Conservation (phyloP, 2,329 filamentous ascomycete species). For the Rutstroemia sp. region DNA sequence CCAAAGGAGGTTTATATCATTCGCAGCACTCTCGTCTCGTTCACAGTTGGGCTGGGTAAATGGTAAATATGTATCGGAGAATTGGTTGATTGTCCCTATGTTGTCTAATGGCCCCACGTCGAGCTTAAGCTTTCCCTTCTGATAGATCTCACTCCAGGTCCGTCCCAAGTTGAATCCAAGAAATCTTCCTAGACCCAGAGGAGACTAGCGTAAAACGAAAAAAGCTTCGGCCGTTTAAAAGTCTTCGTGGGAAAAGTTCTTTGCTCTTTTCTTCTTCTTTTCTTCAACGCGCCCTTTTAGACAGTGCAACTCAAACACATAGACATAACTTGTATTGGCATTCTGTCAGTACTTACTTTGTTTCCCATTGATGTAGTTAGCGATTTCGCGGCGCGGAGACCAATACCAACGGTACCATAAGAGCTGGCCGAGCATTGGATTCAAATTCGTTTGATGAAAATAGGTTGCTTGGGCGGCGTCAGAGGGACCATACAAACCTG, state of each 20-base stretch:
- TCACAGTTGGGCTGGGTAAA: not conserved
- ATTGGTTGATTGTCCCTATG: not conserved
- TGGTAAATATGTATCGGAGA: not conserved
- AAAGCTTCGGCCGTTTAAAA: not conserved
- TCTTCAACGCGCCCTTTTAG: conserved; percentile 65
- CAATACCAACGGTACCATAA: conserved; percentile 45
- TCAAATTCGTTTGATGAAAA: conserved; percentile 18
- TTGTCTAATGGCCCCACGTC: conserved; percentile 21
- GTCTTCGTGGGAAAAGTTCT: not conserved
- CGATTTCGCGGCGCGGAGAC: conserved; percentile 54
- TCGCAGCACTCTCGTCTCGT: conserved; percentile 7
- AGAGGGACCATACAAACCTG: conserved; percentile 64
- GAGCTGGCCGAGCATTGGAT: conserved; percentile 47
- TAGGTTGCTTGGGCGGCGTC: conserved; percentile 71
- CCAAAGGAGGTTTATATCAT: conserved; percentile 16
- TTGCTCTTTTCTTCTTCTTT: conserved; percentile 36
- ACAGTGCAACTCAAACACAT: conserved; percentile 74
- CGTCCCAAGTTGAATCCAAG: conserved; percentile 1
- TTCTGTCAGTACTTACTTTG: conserved; percentile 59
- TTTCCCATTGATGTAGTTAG: conserved; percentile 53
- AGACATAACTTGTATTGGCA: conserved; percentile 49
- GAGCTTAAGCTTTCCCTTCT: conserved; percentile 1
- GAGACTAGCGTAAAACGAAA: not conserved
- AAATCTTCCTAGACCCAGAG: not conserved
- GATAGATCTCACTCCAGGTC: conserved; percentile 1